A percentile compares a stretch with the other conserved stretches of the same genome.
These are phyloP conservation scores for Chamaenerion angustifolium DNA, from an alignment of 345 rosid genomes.

Conservation along the genomic window DNA sequence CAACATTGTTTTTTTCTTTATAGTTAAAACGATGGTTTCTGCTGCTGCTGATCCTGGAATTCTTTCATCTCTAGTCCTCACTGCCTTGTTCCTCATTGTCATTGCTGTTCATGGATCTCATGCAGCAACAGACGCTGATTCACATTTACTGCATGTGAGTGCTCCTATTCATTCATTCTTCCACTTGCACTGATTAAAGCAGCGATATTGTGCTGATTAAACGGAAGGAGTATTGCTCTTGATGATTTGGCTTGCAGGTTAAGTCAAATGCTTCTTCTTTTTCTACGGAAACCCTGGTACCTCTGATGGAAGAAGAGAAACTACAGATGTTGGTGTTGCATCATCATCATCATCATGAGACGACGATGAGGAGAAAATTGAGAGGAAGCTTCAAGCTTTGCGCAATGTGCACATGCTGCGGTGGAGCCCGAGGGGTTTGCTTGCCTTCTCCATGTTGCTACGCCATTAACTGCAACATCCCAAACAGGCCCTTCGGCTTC, in stretches of 20 bases:
- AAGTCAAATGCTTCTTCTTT: too few relatives aligned
- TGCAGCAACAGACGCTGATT: conserved; percentile 9
- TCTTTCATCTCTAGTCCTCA: conserved; percentile 11
- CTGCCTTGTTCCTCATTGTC: conserved; percentile 19
- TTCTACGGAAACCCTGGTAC: conserved; percentile 7
- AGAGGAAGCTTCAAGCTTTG: conserved; percentile 69
- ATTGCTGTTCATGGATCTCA: conserved; percentile 17
- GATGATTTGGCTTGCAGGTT: not conserved
- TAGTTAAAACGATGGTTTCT: conserved; percentile 3
- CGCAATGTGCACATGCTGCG: conserved; percentile 92
- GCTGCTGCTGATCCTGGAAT: conserved; percentile 19
- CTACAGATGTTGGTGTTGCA: conserved; percentile 54
- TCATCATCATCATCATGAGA: conserved; percentile 32
- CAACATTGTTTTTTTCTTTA: too few relatives aligned
- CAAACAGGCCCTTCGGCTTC: conserved; percentile 90
- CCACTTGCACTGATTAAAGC: not conserved
- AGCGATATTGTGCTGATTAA: too few relatives aligned
- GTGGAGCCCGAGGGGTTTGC: conserved; percentile 68
- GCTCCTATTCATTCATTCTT: not conserved
- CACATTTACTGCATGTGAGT: conserved; percentile 23
- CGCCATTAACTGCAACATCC: conserved; percentile 95
- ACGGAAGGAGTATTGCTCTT: too few relatives aligned
- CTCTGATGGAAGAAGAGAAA: conserved; percentile 18
- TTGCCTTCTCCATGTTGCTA: conserved; percentile 88
- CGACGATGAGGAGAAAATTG: conserved; percentile 52